A percentile compares a stretch with the other conserved stretches of the same genome.
Evolutionary conservation across 192 early-diverging fungal species (phyloP).

Genomic region (Coemansia sp.): DNA sequence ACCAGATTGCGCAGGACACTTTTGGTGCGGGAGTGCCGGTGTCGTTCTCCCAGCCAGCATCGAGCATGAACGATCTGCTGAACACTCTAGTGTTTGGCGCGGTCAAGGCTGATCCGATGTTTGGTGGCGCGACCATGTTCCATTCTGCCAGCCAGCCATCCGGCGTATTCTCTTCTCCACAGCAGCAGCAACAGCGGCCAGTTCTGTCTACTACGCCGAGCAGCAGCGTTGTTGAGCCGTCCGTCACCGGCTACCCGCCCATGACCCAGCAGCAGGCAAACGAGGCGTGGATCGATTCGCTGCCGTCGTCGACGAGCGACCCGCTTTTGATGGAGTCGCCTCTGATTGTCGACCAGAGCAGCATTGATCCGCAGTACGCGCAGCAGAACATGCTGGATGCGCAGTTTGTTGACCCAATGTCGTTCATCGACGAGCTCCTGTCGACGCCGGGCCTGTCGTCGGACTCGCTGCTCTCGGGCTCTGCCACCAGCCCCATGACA

Average conservation of each 20-base stretch:
- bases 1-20: conserved; percentile 42
- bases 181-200: background rate
- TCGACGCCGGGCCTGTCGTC: conserved; percentile 29
- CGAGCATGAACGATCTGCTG: conserved; percentile 21
- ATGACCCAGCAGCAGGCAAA: background rate
- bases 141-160: background rate
- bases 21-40: conserved; percentile 14
- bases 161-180: background rate
- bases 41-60: background rate
- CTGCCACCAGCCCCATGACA: too few relatives aligned
- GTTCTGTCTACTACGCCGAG: background rate
- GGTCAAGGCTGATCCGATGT: conserved; percentile 44
- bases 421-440: conserved; percentile 43
- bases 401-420: conserved; percentile 36
- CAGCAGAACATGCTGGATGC: conserved; percentile 9
- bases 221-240: background rate
- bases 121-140: conserved; percentile 4
- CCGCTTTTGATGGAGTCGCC: conserved; percentile 30
- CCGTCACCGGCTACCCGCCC: background rate
- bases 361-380: conserved; percentile 19
- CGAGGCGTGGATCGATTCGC: background rate
- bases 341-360: conserved; percentile 26
- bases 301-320: conserved; percentile 2
- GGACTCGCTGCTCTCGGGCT: background rate
- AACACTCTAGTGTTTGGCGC: conserved; percentile 11